These are phyloP conservation scores for Castanea mollissima DNA, from an alignment of 306 rosid species.

Conservation along the genomic window DNA sequence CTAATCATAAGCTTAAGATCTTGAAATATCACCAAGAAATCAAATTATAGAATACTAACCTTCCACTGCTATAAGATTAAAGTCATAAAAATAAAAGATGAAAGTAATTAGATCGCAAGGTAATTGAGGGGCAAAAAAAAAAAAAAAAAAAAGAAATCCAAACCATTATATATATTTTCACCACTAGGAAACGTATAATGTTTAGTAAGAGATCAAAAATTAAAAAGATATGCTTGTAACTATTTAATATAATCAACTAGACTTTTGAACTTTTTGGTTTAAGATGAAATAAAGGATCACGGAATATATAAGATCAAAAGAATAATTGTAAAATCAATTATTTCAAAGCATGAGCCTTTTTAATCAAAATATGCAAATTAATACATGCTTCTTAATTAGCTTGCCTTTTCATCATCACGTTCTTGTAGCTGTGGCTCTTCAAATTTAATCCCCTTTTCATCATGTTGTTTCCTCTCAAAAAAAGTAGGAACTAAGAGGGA, in stretches of 20 bases:
- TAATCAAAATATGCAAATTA: background rate
- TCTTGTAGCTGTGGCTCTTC: slow-evolving; percentile 24
- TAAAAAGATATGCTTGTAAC: background rate
- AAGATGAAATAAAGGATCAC: background rate
- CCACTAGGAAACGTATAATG: background rate
- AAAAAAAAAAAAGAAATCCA: background rate
- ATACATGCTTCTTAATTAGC: slow-evolving; percentile 23
- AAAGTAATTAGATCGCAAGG: background rate
- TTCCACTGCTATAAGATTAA: background rate
- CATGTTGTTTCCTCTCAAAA: slow-evolving; percentile 17
- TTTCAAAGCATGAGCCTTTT: background rate
- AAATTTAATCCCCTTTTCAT: slow-evolving; percentile 31
- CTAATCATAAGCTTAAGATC: background rate
- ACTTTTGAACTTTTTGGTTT: background rate
- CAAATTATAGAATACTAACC: background rate
- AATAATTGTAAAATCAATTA: background rate
- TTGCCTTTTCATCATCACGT: slow-evolving; percentile 39
- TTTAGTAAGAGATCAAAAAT: background rate
- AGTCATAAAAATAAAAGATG: background rate
- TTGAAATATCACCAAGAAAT: background rate
- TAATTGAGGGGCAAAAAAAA: too few species aligned
- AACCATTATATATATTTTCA: background rate
- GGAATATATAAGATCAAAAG: background rate
- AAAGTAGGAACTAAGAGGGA: slow-evolving; percentile 34
- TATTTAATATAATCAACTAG: background rate